phyloP scores from a whole-genome alignment of 441 rosid species.

The Kokia cookei region DNA sequence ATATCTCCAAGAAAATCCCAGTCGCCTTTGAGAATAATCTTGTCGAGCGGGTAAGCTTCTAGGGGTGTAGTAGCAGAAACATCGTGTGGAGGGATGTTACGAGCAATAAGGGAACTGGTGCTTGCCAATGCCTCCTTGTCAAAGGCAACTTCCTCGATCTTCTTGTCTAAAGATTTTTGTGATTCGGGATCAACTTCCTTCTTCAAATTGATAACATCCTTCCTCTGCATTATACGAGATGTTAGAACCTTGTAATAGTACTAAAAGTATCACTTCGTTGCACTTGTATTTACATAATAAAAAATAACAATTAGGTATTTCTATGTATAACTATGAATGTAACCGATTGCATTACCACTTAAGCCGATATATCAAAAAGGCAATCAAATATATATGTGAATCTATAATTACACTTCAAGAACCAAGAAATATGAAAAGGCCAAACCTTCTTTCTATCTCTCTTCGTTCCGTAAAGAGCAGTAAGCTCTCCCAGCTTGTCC shows the following conservation, averaged over 20 bases:
- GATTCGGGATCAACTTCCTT: constrained; percentile 43
- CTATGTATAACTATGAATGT: no score
- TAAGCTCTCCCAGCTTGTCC: constrained; percentile 17
- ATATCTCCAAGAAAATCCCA: constrained; percentile 64
- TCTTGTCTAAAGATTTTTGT: constrained; percentile 25
- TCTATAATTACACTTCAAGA: neutral
- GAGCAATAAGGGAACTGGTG: constrained; percentile 30
- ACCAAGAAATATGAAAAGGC: neutral
- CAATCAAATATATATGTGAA: neutral
- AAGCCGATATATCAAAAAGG: neutral
- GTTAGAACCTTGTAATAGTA: neutral
- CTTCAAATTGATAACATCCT: constrained; percentile 26
- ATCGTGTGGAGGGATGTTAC: constrained; percentile 68
- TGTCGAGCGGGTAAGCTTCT: constrained; percentile 71
- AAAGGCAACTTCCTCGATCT: constrained; percentile 29
- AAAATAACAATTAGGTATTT: no score
- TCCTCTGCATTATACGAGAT: constrained; percentile 30
- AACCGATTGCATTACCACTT: neutral
- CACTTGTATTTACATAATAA: no score
- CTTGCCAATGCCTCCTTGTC: constrained; percentile 51
- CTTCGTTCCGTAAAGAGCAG: constrained; percentile 47
- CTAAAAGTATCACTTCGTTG: neutral
- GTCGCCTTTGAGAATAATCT: constrained; percentile 62
- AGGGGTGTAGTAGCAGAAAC: constrained; percentile 27
- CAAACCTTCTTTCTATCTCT: constrained; percentile 40